Evolutionary conservation across 257 asterid genomes (phyloP), one percentile per base, ranked within the genome.

Genomic region (Jasminum sambac): DNA sequence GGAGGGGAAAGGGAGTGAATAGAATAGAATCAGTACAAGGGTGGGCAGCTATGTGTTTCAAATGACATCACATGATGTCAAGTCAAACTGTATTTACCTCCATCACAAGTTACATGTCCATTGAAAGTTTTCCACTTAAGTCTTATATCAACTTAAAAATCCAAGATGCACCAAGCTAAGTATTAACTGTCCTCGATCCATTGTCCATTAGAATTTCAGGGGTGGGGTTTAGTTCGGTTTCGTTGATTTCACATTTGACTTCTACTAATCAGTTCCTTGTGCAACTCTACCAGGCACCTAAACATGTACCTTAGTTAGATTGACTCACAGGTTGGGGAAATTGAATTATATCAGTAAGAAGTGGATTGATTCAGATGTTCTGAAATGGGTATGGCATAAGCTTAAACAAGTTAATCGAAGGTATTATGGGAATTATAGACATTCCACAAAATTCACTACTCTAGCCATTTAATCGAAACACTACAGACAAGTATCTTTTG

Each of bases 1-100:
- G 67, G 77, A 48, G 26, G 64, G 7, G 43, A 74, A 76, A 55
- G 63, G 60, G 39, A 48, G 67, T 19, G 64, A 67, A 72, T 40
- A 5, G 60, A 44, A 72, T 19, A 43, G n/a, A 75, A 65, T 41
- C 60, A 61, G 69, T 26, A 11, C 70, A 61, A 63, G 5, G 26
- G 52, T 23, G 52, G 36, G 12, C 62, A 1, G 21, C 34, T 55
- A 55, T 24, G 24, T 66, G 17, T 62, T 30, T 63, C 50, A 37
- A 43, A 52, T 34, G 30, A 38, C 41, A 73, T 21, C 40, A 38
- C 41, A 73, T 21, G 17, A 16, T 36, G 55, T 23, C 65, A 62
- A 50, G 21, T 48, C 63, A 62, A 65, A 62, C 66, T 19, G 42
- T 72, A 66, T 41, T 23, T 23, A 55, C 62, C 16, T 17, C 25